Evolutionary conservation across 2,329 filamentous ascomycete genomes (phyloP), one percentile per base, ranked within the genome.

Genomic region (Arthroderma sp.): DNA sequence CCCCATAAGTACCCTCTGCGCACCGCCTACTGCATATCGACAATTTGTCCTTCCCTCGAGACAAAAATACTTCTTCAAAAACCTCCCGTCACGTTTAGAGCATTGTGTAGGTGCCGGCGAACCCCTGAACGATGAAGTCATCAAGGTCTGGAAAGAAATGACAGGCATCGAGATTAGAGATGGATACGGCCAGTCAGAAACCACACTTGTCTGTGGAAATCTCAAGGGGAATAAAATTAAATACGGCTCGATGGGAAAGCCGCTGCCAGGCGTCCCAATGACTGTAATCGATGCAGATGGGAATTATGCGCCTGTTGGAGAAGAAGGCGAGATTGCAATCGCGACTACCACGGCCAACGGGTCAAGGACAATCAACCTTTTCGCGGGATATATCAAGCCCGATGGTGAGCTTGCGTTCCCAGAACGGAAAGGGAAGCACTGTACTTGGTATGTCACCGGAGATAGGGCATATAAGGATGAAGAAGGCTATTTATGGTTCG

Each of bases 111-210:
- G 61, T 5, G 63, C 63, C 5, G 63, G 64, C 5, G 64, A 67
- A 44, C 61, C 64, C 3, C 42, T 67, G 33, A 66, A 67, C 41
- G 60, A 57, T n/a, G 57, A 61, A 45, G 64, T 66, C 2, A 64
- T 66, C 27, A 49, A 54, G 4, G 49, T 57, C 34, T 66, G 62
- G 62, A 54, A 57, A 43, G 54, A 59, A 31, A 60, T 59, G 48
- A 63, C 54, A 4, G 58, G 56, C 1, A 51, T 64, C 39, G 55
- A 64, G 40, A 66, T 67, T 36, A 58, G 55, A 42, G 63, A 67
- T 48, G 64, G 61, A 3, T 67, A 65, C 41, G 64, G 64, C 7
- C 64, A 67, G 49, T 65, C 61, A 10, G 64, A 67, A 48, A 65
- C 63, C 4, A 58, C 64, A 4, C 54, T 67, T 6, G 51, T 65